Evolutionary conservation across 2,329 filamentous ascomycete genomes (phyloP).

Genomic region (Nemania sp.): DNA sequence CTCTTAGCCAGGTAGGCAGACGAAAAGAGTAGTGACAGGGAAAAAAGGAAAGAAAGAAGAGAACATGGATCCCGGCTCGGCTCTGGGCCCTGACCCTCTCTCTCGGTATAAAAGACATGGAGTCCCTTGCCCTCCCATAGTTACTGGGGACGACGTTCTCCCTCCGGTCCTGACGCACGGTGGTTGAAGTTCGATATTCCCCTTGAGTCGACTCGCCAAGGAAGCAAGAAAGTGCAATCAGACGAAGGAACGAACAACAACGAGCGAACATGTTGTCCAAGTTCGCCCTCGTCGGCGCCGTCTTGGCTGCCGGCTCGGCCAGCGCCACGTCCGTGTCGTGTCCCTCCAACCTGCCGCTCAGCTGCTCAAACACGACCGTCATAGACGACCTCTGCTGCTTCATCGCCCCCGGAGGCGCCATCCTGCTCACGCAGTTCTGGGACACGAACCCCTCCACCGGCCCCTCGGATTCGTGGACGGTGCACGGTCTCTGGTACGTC

Average conservation of each 20-base stretch:
- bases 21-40: too few species aligned
- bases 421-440: slow-evolving; percentile 80
- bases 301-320: slow-evolving; percentile 17
- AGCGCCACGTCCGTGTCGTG: slow-evolving; percentile 16
- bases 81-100: not conserved
- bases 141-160: not conserved
- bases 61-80: not conserved
- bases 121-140: not conserved
- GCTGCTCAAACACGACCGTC: slow-evolving; percentile 34
- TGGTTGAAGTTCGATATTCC: slow-evolving; percentile 1
- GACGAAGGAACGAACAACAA: too few species aligned
- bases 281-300: slow-evolving; percentile 13
- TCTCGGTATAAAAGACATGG: slow-evolving; percentile 2
- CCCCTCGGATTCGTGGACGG: slow-evolving; percentile 71
- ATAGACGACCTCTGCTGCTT: slow-evolving; percentile 70
- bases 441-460: slow-evolving; percentile 68
- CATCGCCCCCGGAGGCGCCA: slow-evolving; percentile 71
- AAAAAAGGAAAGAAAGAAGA: not conserved
- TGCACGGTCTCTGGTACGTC: slow-evolving; percentile 66
- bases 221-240: not conserved
- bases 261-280: slow-evolving; percentile 15
- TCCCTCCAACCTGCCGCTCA: slow-evolving; percentile 19
- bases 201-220: not conserved
- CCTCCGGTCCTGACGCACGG: not conserved
- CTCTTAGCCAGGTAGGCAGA: too few species aligned